Base-by-base conservation (phyloP, 2,329 filamentous ascomycete genomes). In the Cladorrhinum sp. region DNA sequence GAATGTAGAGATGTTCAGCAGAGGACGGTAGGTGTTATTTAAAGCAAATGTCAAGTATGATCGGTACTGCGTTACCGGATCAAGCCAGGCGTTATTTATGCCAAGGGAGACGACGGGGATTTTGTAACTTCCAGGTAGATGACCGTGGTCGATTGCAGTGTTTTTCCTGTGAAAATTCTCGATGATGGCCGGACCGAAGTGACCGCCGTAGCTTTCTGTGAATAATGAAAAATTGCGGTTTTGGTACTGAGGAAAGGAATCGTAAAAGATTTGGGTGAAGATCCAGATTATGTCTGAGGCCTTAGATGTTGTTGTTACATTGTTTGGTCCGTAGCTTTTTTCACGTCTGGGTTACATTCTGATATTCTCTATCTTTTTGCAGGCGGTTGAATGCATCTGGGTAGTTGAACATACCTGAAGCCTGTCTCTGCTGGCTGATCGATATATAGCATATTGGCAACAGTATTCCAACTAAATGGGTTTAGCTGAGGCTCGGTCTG, bases 241-340 rank as follows among this genome's bases (percentile, higher is more conserved):
- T 68, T 83, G 79, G 68, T 89, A 88, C 36, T 80, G 77, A 0
- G 84, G 85, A 60, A 89, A 89, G 27, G 84, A 79, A 3, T 81
- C 77, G 58, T 86, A 84, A 77, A 86, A 90, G 1, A 79, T 78
- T 68, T 86, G 83, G 52, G 85, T 70, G n/a, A 85, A 73, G 2
- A 75, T 78, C 83, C 82, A 86, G n/a, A 85, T 77, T 53, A 76
- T 76, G 0, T 76, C 75, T 2, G 80, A 9, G 3, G 80, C 79
- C 2, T 74, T 76, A 9, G 73, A 72, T 2, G 79, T 82, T 24
- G 75, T 77, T 2, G 72, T 75, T 25, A 75, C 73, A 16, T 64
- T 64, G 38, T 70, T 66, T 5, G 65, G 71, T 24, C 69, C 76
- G 64, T 79, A 80, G 41, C 60, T 58, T 52, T 36, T 18, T 16